Base-by-base conservation (phyloP, 2,329 filamentous ascomycete species). In the Metarhizium album region DNA sequence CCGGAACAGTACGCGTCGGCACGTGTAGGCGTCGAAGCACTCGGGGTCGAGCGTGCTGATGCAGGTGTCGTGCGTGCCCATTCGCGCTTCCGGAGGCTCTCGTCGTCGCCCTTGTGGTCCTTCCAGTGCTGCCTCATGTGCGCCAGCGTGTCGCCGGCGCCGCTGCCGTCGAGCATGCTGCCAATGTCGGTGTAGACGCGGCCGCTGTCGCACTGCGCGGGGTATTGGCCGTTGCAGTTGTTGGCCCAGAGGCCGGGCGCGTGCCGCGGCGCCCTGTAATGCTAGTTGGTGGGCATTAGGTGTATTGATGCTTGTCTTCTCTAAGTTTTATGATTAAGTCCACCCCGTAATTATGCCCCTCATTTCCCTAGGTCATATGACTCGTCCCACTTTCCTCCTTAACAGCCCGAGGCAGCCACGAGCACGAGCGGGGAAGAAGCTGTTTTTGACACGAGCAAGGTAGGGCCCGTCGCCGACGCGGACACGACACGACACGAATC, bases 91-190 rank as follows among this genome's bases (percentile, higher is more conserved):
- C 85, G 89, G 57, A 89, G 79, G 11, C 67, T 68, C 58, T 83
- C 76, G 56, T 84, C 78, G 42, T 81, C 67, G 51, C 83, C 83
- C 46, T 76, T 62, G 65, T 82, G 78, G 60, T 84, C 80, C 62
- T 86, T 83, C 86, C 85, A 89, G 69, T 83, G 87, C 2, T 70
- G 78, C 47, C 76, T 67, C 85, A 89, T 89, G 62, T 81, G 84
- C 2, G 69, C 66, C 1, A 89, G 71, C 3, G 84, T 72, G 43
- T 78, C 76, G 1, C 67, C 69, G 51, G 76, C 72, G 38, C 53
- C 52, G 55, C 74, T 75, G 22, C 75, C 73, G 7, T 74, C 67
- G 35, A 88, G 69, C 52, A 87, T 85, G 14, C 73, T 66, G 1
- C 75, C 76, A 57, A 89, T 84, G 65, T 86, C 83, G 50, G 70